These are phyloP conservation scores for Wickerhamiella shivajii DNA, from an alignment of 805 yeast species.

Conservation along the genomic window DNA sequence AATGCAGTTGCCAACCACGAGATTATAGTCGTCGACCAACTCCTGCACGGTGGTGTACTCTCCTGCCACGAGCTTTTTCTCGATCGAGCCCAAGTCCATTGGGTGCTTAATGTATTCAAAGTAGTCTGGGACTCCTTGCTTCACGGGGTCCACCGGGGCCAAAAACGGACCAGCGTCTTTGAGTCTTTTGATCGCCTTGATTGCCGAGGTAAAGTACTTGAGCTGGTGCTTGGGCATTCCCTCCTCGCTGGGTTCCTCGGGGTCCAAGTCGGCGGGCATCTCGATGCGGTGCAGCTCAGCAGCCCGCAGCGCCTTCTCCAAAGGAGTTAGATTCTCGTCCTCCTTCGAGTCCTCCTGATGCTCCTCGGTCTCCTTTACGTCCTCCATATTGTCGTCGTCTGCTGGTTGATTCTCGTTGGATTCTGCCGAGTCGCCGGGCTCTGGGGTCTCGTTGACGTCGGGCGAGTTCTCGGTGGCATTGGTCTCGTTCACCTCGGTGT, in stretches of 20 bases:
- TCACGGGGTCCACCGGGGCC: conserved; percentile 78
- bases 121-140: conserved; percentile 80
- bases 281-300: conserved; percentile 14
- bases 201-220: conserved; percentile 59
- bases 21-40: conserved; percentile 61
- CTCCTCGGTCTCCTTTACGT: not conserved
- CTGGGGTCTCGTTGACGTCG: no score
- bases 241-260: conserved; percentile 14
- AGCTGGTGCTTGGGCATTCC: conserved; percentile 50
- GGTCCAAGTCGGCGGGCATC: conserved; percentile 19
- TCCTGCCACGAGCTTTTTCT: conserved; percentile 51
- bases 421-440: no score
- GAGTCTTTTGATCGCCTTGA: conserved; percentile 76
- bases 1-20: conserved; percentile 72
- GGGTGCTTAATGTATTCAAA: conserved; percentile 72
- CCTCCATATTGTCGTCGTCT: not conserved
- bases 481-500: not conserved
- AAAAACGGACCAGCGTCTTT: conserved; percentile 87
- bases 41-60: conserved; percentile 61
- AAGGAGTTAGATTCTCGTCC: conserved; percentile 10
- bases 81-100: conserved; percentile 89
- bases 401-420: not conserved
- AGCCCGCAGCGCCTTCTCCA: conserved; percentile 17
- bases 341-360: not conserved
- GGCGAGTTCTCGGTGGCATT: conserved; percentile 1